Conservation (phyloP, 192 early-diverging fungal species). For the Podila epigama region DNA sequence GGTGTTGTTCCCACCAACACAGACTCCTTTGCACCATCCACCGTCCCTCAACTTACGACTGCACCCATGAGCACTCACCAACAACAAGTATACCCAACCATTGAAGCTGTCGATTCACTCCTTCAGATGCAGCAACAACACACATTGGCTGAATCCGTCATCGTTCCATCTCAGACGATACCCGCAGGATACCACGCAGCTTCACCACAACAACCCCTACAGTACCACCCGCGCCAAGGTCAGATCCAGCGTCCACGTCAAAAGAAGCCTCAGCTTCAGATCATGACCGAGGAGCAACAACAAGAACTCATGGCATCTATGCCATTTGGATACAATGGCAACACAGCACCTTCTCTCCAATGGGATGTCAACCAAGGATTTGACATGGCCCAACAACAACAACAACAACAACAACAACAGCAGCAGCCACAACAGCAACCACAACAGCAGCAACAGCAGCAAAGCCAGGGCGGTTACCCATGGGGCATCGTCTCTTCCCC, state of each 20-base stretch:
- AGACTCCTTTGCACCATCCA: not conserved
- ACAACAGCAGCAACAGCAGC: not conserved
- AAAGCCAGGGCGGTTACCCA: constrained; percentile 2
- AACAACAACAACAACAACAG: not conserved
- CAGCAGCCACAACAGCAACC: not conserved
- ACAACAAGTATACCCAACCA: too few species aligned
- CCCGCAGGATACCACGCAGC: not conserved
- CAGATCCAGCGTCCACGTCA: constrained; percentile 24
- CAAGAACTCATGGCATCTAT: not conserved
- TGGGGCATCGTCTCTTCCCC: constrained; percentile 40
- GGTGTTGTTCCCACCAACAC: not conserved
- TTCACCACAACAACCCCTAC: constrained; percentile 6
- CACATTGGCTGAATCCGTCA: not conserved
- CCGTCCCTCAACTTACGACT: not conserved
- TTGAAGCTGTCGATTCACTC: too few species aligned
- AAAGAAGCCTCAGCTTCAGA: constrained; percentile 22
- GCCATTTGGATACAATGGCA: not conserved
- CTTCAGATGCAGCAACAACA: not conserved
- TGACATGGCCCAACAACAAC: not conserved
- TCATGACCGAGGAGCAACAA: constrained; percentile 5
- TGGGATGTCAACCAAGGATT: not conserved
- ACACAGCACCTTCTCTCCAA: not conserved
- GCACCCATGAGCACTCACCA: too few species aligned
- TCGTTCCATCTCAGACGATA: not conserved
- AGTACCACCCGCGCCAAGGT: constrained; percentile 26